A percentile compares a stretch with the other conserved stretches of the same genome.
phyloP scores from a whole-genome alignment of 805 yeast genomes.

The Pichia manshurica region DNA sequence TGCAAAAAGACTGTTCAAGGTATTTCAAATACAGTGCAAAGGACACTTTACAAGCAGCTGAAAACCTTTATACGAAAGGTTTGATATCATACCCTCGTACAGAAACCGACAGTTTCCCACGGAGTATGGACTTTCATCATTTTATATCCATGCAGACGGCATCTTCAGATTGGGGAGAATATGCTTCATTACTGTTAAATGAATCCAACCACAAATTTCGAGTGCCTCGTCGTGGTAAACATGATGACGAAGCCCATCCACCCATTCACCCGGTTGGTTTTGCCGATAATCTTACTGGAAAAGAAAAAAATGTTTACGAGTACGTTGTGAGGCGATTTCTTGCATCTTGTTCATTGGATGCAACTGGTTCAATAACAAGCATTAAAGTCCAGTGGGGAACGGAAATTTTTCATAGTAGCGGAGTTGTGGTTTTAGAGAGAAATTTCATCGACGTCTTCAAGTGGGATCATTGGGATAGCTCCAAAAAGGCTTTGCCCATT shows the following conservation, averaged over 20 bases:
- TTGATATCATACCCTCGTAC: constrained; percentile 95
- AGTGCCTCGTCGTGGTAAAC: constrained; percentile 73
- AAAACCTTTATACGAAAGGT: constrained; percentile 77
- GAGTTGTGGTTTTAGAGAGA: constrained; percentile 62
- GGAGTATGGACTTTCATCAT: constrained; percentile 59
- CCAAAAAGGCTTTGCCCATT: constrained; percentile 52
- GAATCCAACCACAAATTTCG: constrained; percentile 39
- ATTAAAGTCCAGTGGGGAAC: constrained; percentile 69
- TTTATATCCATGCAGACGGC: constrained; percentile 57
- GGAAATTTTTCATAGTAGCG: constrained; percentile 68
- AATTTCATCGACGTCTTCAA: constrained; percentile 79
- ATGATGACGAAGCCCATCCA: constrained; percentile 96
- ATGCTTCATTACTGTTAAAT: constrained; percentile 45
- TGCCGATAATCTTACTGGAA: constrained; percentile 29
- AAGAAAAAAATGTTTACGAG: constrained; percentile 73
- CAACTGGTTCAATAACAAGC: constrained; percentile 65
- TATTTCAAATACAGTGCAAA: constrained; percentile 76
- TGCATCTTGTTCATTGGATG: constrained; percentile 91
- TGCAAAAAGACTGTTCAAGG: constrained; percentile 80
- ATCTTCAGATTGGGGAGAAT: constrained; percentile 63
- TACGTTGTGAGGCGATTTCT: constrained; percentile 79
- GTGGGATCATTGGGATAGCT: constrained; percentile 73
- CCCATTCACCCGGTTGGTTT: constrained; percentile 77
- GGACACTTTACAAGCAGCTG: constrained; percentile 71
- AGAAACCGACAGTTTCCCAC: constrained; percentile 86